Percentiles rank a stretch among this genome's conserved stretches.
These are phyloP conservation scores for Penicillium sp. DNA, from an alignment of 2,329 filamentous ascomycete genomes.

Conservation along the genomic window DNA sequence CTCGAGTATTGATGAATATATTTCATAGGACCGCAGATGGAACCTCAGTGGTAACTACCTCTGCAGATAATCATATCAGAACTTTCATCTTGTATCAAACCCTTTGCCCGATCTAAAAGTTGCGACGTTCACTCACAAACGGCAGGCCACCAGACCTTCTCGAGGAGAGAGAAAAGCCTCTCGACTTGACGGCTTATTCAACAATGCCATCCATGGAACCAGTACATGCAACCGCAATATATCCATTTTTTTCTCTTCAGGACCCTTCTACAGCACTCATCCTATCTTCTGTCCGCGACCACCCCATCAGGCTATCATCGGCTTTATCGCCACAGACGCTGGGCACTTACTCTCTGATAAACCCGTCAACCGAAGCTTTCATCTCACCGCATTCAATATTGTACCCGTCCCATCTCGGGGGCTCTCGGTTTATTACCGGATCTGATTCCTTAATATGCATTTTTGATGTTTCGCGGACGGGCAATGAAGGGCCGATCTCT, in stretches of 20 bases:
- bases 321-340: slow-evolving; percentile 47
- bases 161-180: slow-evolving; percentile 31
- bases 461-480: slow-evolving; percentile 52
- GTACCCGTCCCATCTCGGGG: slow-evolving; percentile 45
- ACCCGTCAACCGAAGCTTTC: slow-evolving; percentile 54
- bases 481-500: slow-evolving; percentile 43
- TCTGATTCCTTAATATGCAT: slow-evolving; percentile 50
- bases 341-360: slow-evolving; percentile 53
- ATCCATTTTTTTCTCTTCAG: slow-evolving; percentile 53
- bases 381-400: slow-evolving; percentile 53
- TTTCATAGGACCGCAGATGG: slow-evolving; percentile 51
- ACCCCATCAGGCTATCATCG: slow-evolving; percentile 56
- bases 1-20: slow-evolving; percentile 1
- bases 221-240: slow-evolving; percentile 52
- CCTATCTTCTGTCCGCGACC: slow-evolving; percentile 50
- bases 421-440: slow-evolving; percentile 56
- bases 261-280: slow-evolving; percentile 48
- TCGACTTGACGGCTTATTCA: slow-evolving; percentile 45
- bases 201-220: slow-evolving; percentile 45
- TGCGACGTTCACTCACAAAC: not conserved
- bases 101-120: not conserved
- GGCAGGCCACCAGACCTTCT: slow-evolving; percentile 47
- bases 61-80: slow-evolving; percentile 48
- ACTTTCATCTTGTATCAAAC: slow-evolving; percentile 50
- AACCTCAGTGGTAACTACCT: slow-evolving; percentile 53